A percentile compares a stretch with the other conserved stretches of the same genome.
Evolutionary conservation across 805 yeast genomes (phyloP).

Genomic region (Sugiyamaella marilandica): DNA sequence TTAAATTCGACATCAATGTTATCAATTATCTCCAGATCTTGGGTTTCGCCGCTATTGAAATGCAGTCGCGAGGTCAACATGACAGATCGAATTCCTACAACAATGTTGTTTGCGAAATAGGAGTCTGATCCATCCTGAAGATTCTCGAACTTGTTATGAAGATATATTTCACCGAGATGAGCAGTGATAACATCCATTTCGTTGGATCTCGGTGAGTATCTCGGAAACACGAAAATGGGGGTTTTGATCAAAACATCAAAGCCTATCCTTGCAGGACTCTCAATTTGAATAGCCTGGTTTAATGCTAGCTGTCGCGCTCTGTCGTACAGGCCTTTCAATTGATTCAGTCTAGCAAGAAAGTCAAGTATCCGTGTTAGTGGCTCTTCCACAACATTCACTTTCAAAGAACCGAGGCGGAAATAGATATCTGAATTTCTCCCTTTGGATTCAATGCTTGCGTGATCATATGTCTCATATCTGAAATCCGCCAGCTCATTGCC

Average conservation of each 20-base stretch:
- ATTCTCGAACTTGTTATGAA: constrained; percentile 56
- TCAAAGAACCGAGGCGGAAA: constrained; percentile 70
- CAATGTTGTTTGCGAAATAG: constrained; percentile 47
- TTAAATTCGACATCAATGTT: constrained; percentile 58
- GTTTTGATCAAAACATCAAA: constrained; percentile 71
- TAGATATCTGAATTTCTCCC: constrained; percentile 51
- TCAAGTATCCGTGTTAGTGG: constrained; percentile 64
- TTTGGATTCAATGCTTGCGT: constrained; percentile 35
- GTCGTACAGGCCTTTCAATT: constrained; percentile 88
- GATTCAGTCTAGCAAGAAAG: constrained; percentile 67
- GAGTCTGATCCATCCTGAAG: constrained; percentile 6
- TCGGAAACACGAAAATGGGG: constrained; percentile 81
- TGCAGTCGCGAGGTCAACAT: constrained; percentile 60
- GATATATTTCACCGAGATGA: constrained; percentile 76
- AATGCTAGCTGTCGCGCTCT: constrained; percentile 84
- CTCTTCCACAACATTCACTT: constrained; percentile 73
- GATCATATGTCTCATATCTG: constrained; percentile 75
- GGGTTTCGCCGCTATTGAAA: constrained; percentile 42
- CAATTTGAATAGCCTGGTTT: constrained; percentile 62
- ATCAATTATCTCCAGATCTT: constrained; percentile 59
- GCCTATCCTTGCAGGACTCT: constrained; percentile 54
- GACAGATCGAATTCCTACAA: constrained; percentile 68
- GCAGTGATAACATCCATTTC: constrained; percentile 60
- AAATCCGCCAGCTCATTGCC: constrained; percentile 79
- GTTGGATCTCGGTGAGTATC: constrained; percentile 36